Conservation (phyloP, 768 basidiomycete genomes). For the Aureoboletus auriporus region DNA sequence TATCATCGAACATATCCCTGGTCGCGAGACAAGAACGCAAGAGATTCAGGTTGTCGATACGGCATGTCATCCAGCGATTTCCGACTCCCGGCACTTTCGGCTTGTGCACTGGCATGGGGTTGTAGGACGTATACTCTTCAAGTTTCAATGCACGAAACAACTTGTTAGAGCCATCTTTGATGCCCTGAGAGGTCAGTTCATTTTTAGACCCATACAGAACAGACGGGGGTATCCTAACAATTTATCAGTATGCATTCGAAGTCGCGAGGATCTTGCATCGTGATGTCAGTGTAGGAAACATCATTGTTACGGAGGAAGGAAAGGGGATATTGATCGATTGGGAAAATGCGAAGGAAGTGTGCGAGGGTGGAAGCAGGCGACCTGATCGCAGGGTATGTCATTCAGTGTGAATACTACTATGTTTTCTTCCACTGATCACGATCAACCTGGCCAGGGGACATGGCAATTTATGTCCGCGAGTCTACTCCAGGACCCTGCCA, state of each 20-base stretch:
- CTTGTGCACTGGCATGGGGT: too few species aligned
- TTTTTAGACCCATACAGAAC: background rate
- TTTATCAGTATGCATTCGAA: slow-evolving; percentile 17
- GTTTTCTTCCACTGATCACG: background rate
- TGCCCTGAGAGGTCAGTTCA: background rate
- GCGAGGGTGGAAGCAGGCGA: background rate
- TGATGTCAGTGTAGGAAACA: slow-evolving; percentile 27
- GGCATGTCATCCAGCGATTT: too few species aligned
- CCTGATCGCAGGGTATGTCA: background rate
- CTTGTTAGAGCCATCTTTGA: background rate
- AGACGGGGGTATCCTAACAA: slow-evolving; percentile 4
- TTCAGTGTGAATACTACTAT: too few species aligned
- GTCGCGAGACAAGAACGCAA: too few species aligned
- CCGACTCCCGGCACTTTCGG: too few species aligned
- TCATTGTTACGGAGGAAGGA: slow-evolving; percentile 15
- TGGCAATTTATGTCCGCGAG: slow-evolving; percentile 8
- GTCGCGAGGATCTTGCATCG: slow-evolving; percentile 20
- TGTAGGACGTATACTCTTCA: background rate
- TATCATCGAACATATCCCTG: too few species aligned
- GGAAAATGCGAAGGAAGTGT: slow-evolving; percentile 14
- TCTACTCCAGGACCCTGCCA: slow-evolving; percentile 14
- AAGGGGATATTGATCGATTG: slow-evolving; percentile 24
- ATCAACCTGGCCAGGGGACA: background rate
- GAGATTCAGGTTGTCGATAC: too few species aligned
- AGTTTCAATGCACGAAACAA: background rate